Percentiles rank a stretch among this genome's conserved stretches.
Evolutionary conservation across 192 early-diverging fungal species (phyloP).

Genomic region (Umbelopsis isabellina): DNA sequence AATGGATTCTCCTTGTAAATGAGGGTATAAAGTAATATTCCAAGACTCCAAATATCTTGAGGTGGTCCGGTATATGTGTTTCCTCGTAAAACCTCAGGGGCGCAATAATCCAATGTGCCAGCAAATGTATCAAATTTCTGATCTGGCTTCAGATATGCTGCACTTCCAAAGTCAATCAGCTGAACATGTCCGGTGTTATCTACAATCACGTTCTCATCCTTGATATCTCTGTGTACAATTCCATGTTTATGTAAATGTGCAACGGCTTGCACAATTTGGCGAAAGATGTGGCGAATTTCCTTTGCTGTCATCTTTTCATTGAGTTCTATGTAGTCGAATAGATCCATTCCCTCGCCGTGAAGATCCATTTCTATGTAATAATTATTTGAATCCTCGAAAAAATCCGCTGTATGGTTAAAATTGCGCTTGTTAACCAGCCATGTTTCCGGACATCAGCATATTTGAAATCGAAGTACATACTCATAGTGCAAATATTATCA

Average conservation of each 20-base stretch:
- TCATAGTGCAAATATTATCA: slow-evolving; percentile 53
- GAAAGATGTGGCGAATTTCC: slow-evolving; percentile 39
- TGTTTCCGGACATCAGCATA: background rate
- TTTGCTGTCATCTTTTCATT: slow-evolving; percentile 31
- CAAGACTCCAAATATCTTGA: slow-evolving; percentile 86
- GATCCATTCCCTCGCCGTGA: slow-evolving; percentile 47
- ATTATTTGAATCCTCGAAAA: slow-evolving; percentile 69
- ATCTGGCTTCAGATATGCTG: slow-evolving; percentile 65
- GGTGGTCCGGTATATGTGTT: slow-evolving; percentile 82
- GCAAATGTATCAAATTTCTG: slow-evolving; percentile 70
- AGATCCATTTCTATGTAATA: slow-evolving; percentile 67
- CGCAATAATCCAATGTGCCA: slow-evolving; percentile 79
- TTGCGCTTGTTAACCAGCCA: background rate
- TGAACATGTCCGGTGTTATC: slow-evolving; percentile 58
- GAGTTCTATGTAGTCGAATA: slow-evolving; percentile 54
- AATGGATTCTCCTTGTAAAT: slow-evolving; percentile 72
- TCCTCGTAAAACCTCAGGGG: slow-evolving; percentile 81
- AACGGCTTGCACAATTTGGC: slow-evolving; percentile 41
- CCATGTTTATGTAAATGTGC: slow-evolving; percentile 55
- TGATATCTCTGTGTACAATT: slow-evolving; percentile 78
- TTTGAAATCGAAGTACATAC: background rate
- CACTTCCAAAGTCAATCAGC: slow-evolving; percentile 84
- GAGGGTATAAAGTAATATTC: slow-evolving; percentile 83
- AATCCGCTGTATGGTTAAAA: slow-evolving; percentile 47
- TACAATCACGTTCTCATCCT: slow-evolving; percentile 86